Base-by-base conservation (phyloP, 257 asterid species). In the Sherardia arvensis region DNA sequence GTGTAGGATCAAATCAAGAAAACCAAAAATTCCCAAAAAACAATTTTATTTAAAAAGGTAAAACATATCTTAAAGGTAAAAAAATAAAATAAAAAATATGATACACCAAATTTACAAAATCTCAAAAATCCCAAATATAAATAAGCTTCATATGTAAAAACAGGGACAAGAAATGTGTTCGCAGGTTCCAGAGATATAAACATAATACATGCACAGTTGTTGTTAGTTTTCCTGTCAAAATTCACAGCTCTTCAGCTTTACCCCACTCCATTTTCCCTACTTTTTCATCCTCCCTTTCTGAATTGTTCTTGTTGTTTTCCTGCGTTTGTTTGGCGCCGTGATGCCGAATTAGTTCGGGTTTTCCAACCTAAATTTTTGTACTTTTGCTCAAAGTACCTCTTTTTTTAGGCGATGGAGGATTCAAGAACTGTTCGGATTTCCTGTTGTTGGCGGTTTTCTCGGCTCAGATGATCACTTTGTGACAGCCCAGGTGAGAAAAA, bases 401-500 rank as follows among this genome's bases (percentile, higher is more conserved):
- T 10, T 57, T 64, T 64, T 38, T 18, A 11, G 53, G 68, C 38
- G 28, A n/a, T 62, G 71, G 56, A n/a, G n/a, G 21, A 53, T 48
- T 51, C 57, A 26, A 26, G 62, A 32, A 71, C 64, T 61, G 59
- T 62, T 32, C 18, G 47, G 32, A 56, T 47, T 54, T 66, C n/a
- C 70, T 7, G 21, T 69, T 15, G 15, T 12, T 18, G 15, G 3
- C 38, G 45, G 54, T 66, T 58, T 64, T 43, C 58, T 59, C 71
- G 71, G 66, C 29, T 59, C 43, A n/a, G 59, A 67, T 56, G 59
- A 4, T 5, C 18, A 14, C 70, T 22, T 68, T 34, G 36, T 71
- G 59, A 56, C 34, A 32, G 23, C 77, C 65, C 73, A 80, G 95
- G 87, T 82, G 60, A 64, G 77, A 30, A 57, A 59, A 40, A 22